These are phyloP conservation scores for Verticillium nonalfalfae DNA, from an alignment of 2,329 filamentous ascomycete genomes.

Conservation along the genomic window DNA sequence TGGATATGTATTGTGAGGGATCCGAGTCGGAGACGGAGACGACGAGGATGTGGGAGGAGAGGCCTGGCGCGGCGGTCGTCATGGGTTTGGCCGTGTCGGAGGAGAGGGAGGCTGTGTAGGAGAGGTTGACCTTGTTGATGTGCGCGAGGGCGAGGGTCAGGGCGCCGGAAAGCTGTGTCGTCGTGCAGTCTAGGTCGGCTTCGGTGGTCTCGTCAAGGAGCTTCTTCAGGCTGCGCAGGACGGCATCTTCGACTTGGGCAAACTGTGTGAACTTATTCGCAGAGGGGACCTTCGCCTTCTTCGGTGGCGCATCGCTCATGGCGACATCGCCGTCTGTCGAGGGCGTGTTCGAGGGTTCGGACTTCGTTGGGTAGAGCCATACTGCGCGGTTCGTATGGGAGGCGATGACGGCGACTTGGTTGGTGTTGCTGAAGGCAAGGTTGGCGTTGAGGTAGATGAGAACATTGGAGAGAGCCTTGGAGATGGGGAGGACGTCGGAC, in stretches of 20 bases:
- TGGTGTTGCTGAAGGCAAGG: slow-evolving; percentile 86
- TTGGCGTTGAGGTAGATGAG: slow-evolving; percentile 97
- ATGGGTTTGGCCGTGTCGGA: slow-evolving; percentile 25
- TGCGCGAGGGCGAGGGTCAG: slow-evolving; percentile 83
- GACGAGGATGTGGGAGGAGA: slow-evolving; percentile 81
- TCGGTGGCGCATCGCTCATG: slow-evolving; percentile 44
- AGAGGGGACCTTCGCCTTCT: slow-evolving; percentile 26
- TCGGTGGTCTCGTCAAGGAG: slow-evolving; percentile 65
- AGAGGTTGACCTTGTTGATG: slow-evolving; percentile 75
- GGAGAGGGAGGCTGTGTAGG: slow-evolving; percentile 46
- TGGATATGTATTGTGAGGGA: slow-evolving; percentile 89
- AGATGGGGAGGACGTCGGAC: slow-evolving; percentile 67
- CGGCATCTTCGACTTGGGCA: slow-evolving; percentile 74
- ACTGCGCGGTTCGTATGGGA: slow-evolving; percentile 79
- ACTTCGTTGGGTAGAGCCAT: slow-evolving; percentile 74
- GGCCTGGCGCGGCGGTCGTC: slow-evolving; percentile 32
- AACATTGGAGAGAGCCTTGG: slow-evolving; percentile 77
- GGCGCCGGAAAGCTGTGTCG: slow-evolving; percentile 85
- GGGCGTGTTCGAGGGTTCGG: slow-evolving; percentile 13
- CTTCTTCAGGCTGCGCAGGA: slow-evolving; percentile 66
- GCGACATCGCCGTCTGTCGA: slow-evolving; percentile 37
- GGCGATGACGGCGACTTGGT: slow-evolving; percentile 87
- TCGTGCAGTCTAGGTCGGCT: slow-evolving; percentile 62
- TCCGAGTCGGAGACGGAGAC: slow-evolving; percentile 81
- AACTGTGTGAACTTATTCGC: slow-evolving; percentile 95